Conservation (phyloP, 2,329 filamentous ascomycete genomes). For the Penicillium sp. region DNA sequence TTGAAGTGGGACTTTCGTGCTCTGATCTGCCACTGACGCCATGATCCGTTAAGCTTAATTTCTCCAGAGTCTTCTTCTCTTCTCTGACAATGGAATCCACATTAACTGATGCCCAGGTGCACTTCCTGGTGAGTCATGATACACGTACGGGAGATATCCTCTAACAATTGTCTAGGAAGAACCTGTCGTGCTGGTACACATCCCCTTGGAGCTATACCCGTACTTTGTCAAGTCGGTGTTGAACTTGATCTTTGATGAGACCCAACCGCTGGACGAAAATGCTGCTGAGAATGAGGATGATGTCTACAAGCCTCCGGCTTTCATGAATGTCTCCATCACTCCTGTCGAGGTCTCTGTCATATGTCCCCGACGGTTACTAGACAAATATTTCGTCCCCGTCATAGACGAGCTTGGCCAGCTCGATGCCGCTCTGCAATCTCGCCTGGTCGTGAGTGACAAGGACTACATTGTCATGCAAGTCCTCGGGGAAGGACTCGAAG, state of each 20-base stretch:
- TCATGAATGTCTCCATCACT: constrained; percentile 91
- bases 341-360: constrained; percentile 91
- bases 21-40: constrained; percentile 16
- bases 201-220: constrained; percentile 76
- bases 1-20: neutral
- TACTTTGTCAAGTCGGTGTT: constrained; percentile 83
- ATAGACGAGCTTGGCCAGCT: constrained; percentile 62
- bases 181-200: constrained; percentile 84
- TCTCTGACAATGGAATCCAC: constrained; percentile 25
- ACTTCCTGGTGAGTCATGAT: constrained; percentile 22
- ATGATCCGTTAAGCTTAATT: constrained; percentile 8
- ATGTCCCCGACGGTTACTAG: constrained; percentile 75
- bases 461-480: constrained; percentile 88
- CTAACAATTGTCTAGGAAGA: constrained; percentile 65
- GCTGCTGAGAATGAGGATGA: constrained; percentile 45
- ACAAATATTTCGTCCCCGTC: constrained; percentile 73
- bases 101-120: constrained; percentile 26
- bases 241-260: constrained; percentile 72
- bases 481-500: constrained; percentile 85
- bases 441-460: constrained; percentile 76
- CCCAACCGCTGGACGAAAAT: constrained; percentile 40
- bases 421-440: constrained; percentile 41
- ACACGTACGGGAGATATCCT: neutral
- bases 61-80: constrained; percentile 7
- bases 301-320: constrained; percentile 64